Evolutionary conservation across 1,284 basidiomycete genomes (phyloP), one percentile per base, ranked within the genome.

Genomic region (Melampsora americana): DNA sequence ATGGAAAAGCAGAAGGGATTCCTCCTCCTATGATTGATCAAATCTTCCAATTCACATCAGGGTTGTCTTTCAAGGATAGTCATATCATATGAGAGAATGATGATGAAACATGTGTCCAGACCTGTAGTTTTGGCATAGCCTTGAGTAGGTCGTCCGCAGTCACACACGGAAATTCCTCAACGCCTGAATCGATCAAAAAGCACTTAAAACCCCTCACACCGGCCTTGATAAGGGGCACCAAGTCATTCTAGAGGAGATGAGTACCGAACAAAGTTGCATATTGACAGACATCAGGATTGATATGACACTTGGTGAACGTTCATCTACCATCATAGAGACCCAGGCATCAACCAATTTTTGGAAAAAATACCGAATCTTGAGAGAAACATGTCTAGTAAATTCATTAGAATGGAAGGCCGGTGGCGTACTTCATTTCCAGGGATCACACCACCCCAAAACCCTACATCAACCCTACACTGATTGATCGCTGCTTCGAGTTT

Each of bases 161-260:
- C 5, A 96, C 92, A 80, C 87, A 89, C 6, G 93, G 94, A 82
- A 97, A 96, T 85, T 96, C 94, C 79, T 95, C 90, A 18, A 96
- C 92, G 46, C 94, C 93, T 80, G 92, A 94, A 78, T 95, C 90
- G 79, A 94, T 94, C 80, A 96, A 85, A 83, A 96, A 96, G 82
- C 93, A 95, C 83, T 96, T 96, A 86, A 96, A 96, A 0, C 94
- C 94, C 83, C 90, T 92, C 32, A 94, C 90, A 7, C 94, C 93
- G 50, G 87, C 87, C 35, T 87, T 83, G 18, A 93, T 84, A 44
- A 96, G 85, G 5, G 89, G 88, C 72, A 81, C 79, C 61, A 94
- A 86, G 80, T 92, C 86, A 69, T 84, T 81, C 90, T 92, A 80
- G 6, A 56, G n/a, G 53, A 56, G 26, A 56, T n/a, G 26, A 56